These are phyloP conservation scores for Metschnikowia lunata DNA, from an alignment of 805 yeast species.

Conservation along the genomic window DNA sequence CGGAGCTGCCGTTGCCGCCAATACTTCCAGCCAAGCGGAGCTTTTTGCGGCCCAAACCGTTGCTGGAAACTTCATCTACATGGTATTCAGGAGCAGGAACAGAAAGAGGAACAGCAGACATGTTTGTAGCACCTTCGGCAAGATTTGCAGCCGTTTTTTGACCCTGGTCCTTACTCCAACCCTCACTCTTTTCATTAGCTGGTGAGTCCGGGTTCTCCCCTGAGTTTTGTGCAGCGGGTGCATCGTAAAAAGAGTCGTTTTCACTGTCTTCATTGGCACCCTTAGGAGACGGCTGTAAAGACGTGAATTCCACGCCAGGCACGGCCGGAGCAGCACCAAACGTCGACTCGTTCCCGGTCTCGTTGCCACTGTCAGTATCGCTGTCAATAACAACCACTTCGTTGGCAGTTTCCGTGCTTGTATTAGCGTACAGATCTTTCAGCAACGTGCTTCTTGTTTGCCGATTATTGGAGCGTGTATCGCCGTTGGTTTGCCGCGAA, in stretches of 20 bases:
- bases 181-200: too few relatives aligned
- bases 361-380: not conserved
- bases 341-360: not conserved
- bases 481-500: not conserved
- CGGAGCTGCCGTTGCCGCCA: constrained; percentile 4
- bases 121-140: too few relatives aligned
- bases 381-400: not conserved
- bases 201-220: too few relatives aligned
- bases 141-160: too few relatives aligned
- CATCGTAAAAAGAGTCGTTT: not conserved
- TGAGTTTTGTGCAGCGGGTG: not conserved
- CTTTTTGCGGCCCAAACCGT: too few relatives aligned
- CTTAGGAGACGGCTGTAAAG: too few relatives aligned
- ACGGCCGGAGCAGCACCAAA: not conserved
- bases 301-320: too few relatives aligned
- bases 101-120: too few relatives aligned
- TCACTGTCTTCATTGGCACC: not conserved
- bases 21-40: not conserved
- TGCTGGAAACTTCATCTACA: not conserved
- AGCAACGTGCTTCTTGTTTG: not conserved
- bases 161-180: too few relatives aligned
- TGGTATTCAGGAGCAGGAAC: too few relatives aligned
- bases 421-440: not conserved
- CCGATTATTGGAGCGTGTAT: not conserved
- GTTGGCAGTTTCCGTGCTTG: not conserved